Base-by-base conservation (phyloP, 2,329 filamentous ascomycete species). In the Ophiosphaerella narmari region DNA sequence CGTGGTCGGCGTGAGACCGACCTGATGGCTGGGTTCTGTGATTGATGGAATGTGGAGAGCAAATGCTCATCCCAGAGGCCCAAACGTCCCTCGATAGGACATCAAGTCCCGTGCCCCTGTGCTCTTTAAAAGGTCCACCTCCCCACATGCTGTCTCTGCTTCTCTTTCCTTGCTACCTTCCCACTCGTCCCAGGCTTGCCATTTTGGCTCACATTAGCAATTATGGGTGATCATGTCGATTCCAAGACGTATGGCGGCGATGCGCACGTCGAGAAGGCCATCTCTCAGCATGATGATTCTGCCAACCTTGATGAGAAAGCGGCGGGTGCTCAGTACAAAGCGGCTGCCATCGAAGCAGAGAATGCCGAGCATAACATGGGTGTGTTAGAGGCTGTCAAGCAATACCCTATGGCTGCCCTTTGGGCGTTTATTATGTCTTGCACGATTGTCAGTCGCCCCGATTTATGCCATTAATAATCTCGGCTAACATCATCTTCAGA, bases 301-400 rank as follows among this genome's bases (percentile, higher is more conserved):
- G 26, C 48, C 50, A 52, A 53, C 33, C 57, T 63, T 12, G 70
- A 74, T 53, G 72, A 76, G 52, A 77, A 80, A 46, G 70, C 70
- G 12, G 52, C 63, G 47, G 53, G 68, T 51, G 60, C 71, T 55
- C 74, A 77, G 48, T 77, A 76, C 77, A 81, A 79, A 74, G 70
- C 74, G 5, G 80, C 75, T 59, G 82, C 82, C 55, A 80, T 84
- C 60, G 79, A 82, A 54, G 84, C 81, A 11, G 84, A 86, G 72
- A 78, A 77, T 53, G 65, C 57, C 23, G 81, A 84, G 66, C 78
- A 81, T 62, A 65, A 75, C 29, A 81, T 82, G 79, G 70, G 62
- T 1, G 78, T 80, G 50, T 39, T 77, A 13, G 47, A 82, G 60
- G 80, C 81, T 50, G 76, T 82, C 48, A 75, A 70, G 65, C 75